Evolutionary conservation across 2,329 filamentous ascomycete species (phyloP).

Genomic region (Penicillium sp.): DNA sequence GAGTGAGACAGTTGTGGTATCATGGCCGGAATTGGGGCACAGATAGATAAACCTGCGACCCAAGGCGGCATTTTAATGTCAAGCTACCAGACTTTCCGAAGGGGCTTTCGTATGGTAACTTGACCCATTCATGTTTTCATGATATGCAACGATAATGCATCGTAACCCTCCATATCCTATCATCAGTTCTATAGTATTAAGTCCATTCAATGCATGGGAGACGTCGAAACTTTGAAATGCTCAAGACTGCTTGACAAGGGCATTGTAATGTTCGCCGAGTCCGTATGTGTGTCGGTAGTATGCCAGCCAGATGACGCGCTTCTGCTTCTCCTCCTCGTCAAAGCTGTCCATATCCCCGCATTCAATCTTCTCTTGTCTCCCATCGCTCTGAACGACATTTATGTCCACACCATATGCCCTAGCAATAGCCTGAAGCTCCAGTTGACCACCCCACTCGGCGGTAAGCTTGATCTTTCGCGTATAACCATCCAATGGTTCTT

Average conservation of each 20-base stretch:
- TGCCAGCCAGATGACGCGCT: constrained; percentile 79
- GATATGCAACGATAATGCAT: background rate
- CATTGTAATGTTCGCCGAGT: constrained; percentile 97
- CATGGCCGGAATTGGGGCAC: background rate
- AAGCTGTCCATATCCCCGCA: constrained; percentile 49
- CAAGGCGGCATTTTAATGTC: background rate
- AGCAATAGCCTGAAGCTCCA: constrained; percentile 85
- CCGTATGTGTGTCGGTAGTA: constrained; percentile 96
- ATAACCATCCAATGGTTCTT: constrained; percentile 76
- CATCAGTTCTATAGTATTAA: background rate
- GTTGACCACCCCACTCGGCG: constrained; percentile 93
- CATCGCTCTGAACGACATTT: constrained; percentile 80
- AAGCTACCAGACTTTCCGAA: background rate
- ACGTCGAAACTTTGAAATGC: background rate
- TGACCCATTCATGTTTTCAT: background rate
- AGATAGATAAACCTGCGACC: background rate
- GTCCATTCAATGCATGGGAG: background rate
- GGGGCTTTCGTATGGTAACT: background rate
- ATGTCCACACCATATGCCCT: constrained; percentile 80
- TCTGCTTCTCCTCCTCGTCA: constrained; percentile 49
- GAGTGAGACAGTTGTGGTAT: background rate
- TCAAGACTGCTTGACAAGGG: constrained; percentile 61
- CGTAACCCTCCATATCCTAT: background rate
- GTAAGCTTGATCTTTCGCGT: constrained; percentile 78
- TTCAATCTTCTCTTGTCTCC: constrained; percentile 75